phyloP scores from a whole-genome alignment of 805 yeast species.

The Saccharomycopsis sp. region DNA sequence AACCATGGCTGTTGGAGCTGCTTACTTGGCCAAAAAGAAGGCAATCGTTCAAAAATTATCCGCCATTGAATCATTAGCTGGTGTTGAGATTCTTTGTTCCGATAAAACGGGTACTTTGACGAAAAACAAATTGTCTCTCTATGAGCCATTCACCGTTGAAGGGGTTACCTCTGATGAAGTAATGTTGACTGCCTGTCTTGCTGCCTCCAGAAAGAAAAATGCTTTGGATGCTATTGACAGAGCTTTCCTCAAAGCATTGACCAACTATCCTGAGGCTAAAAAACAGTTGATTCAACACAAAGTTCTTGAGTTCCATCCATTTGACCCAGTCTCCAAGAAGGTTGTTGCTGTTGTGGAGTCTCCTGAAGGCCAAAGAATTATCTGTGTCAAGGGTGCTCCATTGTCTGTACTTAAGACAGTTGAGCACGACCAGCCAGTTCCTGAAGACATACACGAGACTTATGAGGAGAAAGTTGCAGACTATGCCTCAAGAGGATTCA shows the following conservation, averaged over 20 bases:
- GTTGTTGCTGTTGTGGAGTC: slow-evolving; percentile 91
- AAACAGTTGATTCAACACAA: slow-evolving; percentile 86
- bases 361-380: slow-evolving; percentile 88
- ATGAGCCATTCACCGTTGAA: slow-evolving; percentile 94
- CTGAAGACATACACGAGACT: slow-evolving; percentile 87
- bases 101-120: slow-evolving; percentile 98
- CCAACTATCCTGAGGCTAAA: slow-evolving; percentile 84
- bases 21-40: slow-evolving; percentile 91
- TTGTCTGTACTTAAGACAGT: slow-evolving; percentile 92
- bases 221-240: slow-evolving; percentile 96
- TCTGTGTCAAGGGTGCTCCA: slow-evolving; percentile 98
- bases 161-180: slow-evolving; percentile 93
- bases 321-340: slow-evolving; percentile 95
- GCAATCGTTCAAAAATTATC: slow-evolving; percentile 94
- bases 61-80: slow-evolving; percentile 94
- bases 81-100: slow-evolving; percentile 95
- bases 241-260: slow-evolving; percentile 89
- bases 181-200: slow-evolving; percentile 94
- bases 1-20: slow-evolving; percentile 99
- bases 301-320: slow-evolving; percentile 91
- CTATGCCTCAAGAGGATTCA: slow-evolving; percentile 95
- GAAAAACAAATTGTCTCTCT: slow-evolving; percentile 90
- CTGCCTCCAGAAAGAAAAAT: slow-evolving; percentile 96
- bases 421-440: slow-evolving; percentile 92
- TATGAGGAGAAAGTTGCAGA: slow-evolving; percentile 95